phyloP scores from a whole-genome alignment of 129 eudicot species.

The Dittrichia graveolens region DNA sequence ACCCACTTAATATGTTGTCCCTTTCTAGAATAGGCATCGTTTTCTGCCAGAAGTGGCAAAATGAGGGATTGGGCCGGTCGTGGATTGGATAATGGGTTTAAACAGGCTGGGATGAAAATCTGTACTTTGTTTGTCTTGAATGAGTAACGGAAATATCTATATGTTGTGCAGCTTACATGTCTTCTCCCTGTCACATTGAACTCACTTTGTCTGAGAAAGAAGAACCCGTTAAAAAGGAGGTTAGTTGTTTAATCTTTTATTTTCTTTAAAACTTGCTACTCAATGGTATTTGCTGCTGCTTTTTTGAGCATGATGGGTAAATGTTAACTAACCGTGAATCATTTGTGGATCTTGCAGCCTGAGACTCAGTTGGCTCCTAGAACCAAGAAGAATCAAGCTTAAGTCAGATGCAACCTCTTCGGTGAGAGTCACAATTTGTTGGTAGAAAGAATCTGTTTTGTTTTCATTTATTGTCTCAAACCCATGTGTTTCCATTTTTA shows the following conservation, averaged over 20 bases:
- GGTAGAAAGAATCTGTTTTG: conserved; percentile 37
- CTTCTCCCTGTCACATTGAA: conserved; percentile 48
- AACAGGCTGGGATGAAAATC: background rate
- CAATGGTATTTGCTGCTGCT: too few species aligned
- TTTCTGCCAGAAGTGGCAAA: background rate
- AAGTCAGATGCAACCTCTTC: conserved; percentile 15
- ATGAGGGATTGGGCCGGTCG: background rate
- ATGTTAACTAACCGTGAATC: background rate
- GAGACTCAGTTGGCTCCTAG: conserved; percentile 58
- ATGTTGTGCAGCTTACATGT: conserved; percentile 39
- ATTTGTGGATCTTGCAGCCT: conserved; percentile 37
- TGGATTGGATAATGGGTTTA: background rate
- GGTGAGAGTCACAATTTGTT: conserved; percentile 26
- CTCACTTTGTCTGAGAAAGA: conserved; percentile 49
- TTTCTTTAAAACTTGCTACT: background rate
- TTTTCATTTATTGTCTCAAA: conserved; percentile 12
- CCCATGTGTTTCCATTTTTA: conserved; percentile 26
- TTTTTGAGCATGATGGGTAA: too few species aligned
- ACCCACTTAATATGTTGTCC: background rate
- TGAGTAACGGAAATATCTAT: background rate
- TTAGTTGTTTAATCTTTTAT: background rate
- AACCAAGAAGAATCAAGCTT: conserved; percentile 48
- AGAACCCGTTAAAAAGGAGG: conserved; percentile 48
- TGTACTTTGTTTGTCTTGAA: background rate
- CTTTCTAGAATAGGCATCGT: background rate